These are phyloP conservation scores for Puccinellia tenuiflora DNA, from an alignment of 176 grass and related monocot species.

Conservation along the genomic window DNA sequence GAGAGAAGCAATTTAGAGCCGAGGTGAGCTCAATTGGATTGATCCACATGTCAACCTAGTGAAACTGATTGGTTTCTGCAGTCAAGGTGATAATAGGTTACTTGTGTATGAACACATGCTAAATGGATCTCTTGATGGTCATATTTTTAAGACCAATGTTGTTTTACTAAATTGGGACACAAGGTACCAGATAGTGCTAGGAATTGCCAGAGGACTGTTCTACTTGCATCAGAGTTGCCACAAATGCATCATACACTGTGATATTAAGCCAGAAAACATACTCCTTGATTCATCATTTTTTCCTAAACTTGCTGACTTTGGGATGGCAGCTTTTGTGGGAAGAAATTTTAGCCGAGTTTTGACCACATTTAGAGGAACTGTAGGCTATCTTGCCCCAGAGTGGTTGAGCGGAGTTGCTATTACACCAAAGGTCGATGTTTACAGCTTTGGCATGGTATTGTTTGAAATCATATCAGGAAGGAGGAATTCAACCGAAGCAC, in stretches of 20 bases:
- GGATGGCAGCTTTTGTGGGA: slow-evolving; percentile 51
- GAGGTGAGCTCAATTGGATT: slow-evolving; percentile 57
- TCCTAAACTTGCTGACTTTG: slow-evolving; percentile 67
- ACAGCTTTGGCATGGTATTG: slow-evolving; percentile 58
- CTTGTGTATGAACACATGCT: slow-evolving; percentile 57
- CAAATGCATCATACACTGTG: slow-evolving; percentile 62
- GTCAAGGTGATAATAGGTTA: slow-evolving; percentile 34
- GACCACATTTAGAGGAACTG: slow-evolving; percentile 60
- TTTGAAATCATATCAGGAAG: slow-evolving; percentile 51
- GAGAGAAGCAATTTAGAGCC: slow-evolving; percentile 55
- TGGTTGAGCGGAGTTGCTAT: slow-evolving; percentile 45
- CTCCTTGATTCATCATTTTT: slow-evolving; percentile 36
- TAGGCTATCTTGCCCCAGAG: slow-evolving; percentile 57
- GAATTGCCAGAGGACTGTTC: slow-evolving; percentile 48
- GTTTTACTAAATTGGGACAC: slow-evolving; percentile 23
- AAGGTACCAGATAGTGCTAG: slow-evolving; percentile 36
- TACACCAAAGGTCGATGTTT: slow-evolving; percentile 54
- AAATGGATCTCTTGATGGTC: slow-evolving; percentile 48
- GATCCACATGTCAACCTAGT: slow-evolving; percentile 61
- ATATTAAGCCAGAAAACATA: slow-evolving; percentile 56
- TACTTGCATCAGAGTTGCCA: slow-evolving; percentile 56
- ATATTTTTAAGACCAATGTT: slow-evolving; percentile 30
- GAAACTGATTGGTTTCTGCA: slow-evolving; percentile 49
- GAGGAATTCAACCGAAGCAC: slow-evolving; percentile 23
- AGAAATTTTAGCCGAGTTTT: slow-evolving; percentile 55